Evolutionary conservation across 2,329 filamentous ascomycete species (phyloP).

Genomic region (Tricladium varicosporioides): DNA sequence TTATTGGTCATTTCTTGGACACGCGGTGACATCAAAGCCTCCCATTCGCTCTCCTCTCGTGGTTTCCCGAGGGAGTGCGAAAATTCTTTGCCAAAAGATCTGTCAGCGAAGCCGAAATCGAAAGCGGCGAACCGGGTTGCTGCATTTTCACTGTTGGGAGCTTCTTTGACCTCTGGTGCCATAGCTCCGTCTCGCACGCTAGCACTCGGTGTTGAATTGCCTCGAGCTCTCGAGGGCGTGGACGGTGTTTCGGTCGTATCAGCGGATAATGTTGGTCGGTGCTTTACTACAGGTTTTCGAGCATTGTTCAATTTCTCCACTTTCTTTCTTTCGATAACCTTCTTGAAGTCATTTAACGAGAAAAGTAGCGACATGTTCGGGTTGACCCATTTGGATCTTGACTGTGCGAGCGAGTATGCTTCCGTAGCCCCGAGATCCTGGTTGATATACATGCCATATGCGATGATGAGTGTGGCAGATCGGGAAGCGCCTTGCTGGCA

Average conservation of each 20-base stretch:
- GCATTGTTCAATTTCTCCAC: constrained; percentile 36
- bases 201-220: constrained; percentile 50
- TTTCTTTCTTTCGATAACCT: constrained; percentile 55
- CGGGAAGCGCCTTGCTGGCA: constrained; percentile 85
- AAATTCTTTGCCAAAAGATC: constrained; percentile 1
- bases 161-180: constrained; percentile 11
- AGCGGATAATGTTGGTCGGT: constrained; percentile 58
- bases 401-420: constrained; percentile 77
- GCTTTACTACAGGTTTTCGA: constrained; percentile 57
- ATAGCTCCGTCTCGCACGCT: constrained; percentile 21
- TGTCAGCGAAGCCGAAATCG: constrained; percentile 30
- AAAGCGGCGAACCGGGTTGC: constrained; percentile 26
- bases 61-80: constrained; percentile 4
- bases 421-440: constrained; percentile 77
- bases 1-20: constrained; percentile 33
- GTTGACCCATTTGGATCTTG: constrained; percentile 82
- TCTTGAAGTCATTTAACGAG: constrained; percentile 79
- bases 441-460: constrained; percentile 78
- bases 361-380: constrained; percentile 93
- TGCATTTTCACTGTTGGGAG: constrained; percentile 16
- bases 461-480: constrained; percentile 82
- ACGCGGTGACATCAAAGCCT: constrained; percentile 33
- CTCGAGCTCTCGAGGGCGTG: constrained; percentile 47
- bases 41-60: constrained; percentile 22
- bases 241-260: constrained; percentile 47